Conservation (phyloP, 345 rosid species). For the Excoecaria agallocha region DNA sequence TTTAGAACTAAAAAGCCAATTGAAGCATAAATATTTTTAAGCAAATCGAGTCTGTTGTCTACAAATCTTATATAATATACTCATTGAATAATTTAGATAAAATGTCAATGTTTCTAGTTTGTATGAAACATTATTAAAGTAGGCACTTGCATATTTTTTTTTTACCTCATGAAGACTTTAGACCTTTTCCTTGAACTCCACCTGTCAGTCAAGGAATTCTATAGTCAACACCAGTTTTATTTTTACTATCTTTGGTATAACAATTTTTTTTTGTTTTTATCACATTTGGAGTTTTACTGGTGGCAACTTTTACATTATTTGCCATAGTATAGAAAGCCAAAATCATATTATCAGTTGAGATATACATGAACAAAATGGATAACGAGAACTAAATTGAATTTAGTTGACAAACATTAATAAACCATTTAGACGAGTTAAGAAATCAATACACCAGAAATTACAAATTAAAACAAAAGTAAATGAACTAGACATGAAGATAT, state of each 20-base stretch:
- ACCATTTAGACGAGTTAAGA: no score
- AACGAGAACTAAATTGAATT: no score
- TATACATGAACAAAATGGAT: no score
- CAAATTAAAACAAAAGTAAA: no score
- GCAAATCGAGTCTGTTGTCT: no score
- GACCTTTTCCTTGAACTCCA: constrained; percentile 46
- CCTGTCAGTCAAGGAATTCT: constrained; percentile 34
- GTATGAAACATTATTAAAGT: not conserved
- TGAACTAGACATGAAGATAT: no score
- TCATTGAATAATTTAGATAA: not conserved
- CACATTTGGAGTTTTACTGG: not conserved
- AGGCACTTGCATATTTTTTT: constrained; percentile 43
- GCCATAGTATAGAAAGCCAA: not conserved
- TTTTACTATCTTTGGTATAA: no score
- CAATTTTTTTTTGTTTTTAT: no score
- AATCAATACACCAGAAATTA: no score
- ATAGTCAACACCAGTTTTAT: not conserved
- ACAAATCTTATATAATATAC: not conserved
- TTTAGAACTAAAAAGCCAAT: not conserved
- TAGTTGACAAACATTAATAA: no score
- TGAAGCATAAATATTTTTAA: no score
- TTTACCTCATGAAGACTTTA: constrained; percentile 46
- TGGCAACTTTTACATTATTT: not conserved
- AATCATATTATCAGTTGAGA: no score
- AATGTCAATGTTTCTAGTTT: not conserved